These are phyloP conservation scores for Conticribra weissflogii DNA, from an alignment of 108 stramenopile genomes.

Conservation along the genomic window DNA sequence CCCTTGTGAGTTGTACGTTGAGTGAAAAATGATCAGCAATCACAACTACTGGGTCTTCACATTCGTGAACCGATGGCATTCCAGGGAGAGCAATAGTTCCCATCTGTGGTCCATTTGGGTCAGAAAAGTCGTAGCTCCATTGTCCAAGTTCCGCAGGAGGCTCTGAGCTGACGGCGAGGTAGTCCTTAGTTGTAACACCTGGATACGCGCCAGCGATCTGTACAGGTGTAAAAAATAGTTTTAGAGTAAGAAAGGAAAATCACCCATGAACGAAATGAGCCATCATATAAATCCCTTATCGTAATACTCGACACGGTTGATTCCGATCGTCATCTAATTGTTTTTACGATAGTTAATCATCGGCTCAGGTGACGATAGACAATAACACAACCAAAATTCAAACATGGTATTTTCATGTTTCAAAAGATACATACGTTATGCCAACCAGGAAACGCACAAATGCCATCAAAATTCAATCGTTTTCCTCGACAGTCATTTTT, in stretches of 20 bases:
- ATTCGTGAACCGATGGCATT: slow-evolving; percentile 55
- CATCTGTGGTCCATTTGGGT: slow-evolving; percentile 89
- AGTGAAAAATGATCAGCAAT: slow-evolving; percentile 80
- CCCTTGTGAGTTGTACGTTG: slow-evolving; percentile 64
- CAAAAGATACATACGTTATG: not conserved
- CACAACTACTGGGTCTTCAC: slow-evolving; percentile 80
- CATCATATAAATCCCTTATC: slow-evolving; percentile 64
- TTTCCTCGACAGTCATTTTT: not conserved
- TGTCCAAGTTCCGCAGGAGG: slow-evolving; percentile 72
- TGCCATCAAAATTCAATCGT: not conserved
- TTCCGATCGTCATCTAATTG: slow-evolving; percentile 58
- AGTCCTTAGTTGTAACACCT: slow-evolving; percentile 69
- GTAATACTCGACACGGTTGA: slow-evolving; percentile 39
- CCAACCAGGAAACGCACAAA: not conserved
- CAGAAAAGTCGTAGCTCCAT: slow-evolving; percentile 89
- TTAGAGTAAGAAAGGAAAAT: not conserved
- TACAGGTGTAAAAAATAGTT: not conserved
- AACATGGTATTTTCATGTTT: too few species aligned
- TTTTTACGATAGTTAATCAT: slow-evolving; percentile 50
- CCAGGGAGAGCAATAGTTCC: slow-evolving; percentile 87
- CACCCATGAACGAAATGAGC: slow-evolving; percentile 14
- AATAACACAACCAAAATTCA: not conserved
- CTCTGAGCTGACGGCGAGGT: slow-evolving; percentile 68
- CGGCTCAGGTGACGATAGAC: slow-evolving; percentile 10
- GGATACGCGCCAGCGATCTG: slow-evolving; percentile 90